Conservation (phyloP, 1,139 yeast genomes). For the Waltiozyma sp. region DNA sequence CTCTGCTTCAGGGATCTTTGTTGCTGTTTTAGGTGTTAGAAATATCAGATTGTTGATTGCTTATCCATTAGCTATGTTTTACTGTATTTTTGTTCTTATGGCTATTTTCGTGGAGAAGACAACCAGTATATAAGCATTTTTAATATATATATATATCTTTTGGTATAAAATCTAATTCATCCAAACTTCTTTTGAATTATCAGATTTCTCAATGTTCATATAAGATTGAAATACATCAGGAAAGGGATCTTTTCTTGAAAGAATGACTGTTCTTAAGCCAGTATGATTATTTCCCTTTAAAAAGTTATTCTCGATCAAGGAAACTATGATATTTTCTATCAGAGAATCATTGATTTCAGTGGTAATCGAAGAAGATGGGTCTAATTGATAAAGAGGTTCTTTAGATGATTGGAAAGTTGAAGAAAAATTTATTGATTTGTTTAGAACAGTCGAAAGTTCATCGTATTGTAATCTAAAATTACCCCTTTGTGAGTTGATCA, state of each 20-base stretch:
- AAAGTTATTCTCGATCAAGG: slow-evolving; percentile 41
- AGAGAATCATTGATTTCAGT: slow-evolving; percentile 11
- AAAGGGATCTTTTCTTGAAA: slow-evolving; percentile 41
- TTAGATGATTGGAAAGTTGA: slow-evolving; percentile 5
- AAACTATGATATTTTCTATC: slow-evolving; percentile 37
- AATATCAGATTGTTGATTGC: slow-evolving; percentile 88
- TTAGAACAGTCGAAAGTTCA: slow-evolving; percentile 6
- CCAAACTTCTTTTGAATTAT: slow-evolving; percentile 1
- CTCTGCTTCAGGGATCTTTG: slow-evolving; percentile 90
- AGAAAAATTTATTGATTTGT: slow-evolving; percentile 9
- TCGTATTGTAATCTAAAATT: slow-evolving; percentile 6
- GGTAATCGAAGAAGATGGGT: not conserved
- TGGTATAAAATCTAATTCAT: not conserved
- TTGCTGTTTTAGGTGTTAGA: slow-evolving; percentile 69
- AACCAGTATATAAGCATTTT: not conserved
- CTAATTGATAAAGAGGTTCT: slow-evolving; percentile 7
- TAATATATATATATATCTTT: not conserved
- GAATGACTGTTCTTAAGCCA: slow-evolving; percentile 30
- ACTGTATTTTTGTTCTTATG: slow-evolving; percentile 92
- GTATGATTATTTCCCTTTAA: slow-evolving; percentile 40
- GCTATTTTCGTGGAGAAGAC: slow-evolving; percentile 60
- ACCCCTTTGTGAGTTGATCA: not conserved
- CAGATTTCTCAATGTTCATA: slow-evolving; percentile 18
- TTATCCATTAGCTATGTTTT: slow-evolving; percentile 85
- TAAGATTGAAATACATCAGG: slow-evolving; percentile 28